Conservation (phyloP, 2,329 filamentous ascomycete genomes). For the Fusarium sp. region DNA sequence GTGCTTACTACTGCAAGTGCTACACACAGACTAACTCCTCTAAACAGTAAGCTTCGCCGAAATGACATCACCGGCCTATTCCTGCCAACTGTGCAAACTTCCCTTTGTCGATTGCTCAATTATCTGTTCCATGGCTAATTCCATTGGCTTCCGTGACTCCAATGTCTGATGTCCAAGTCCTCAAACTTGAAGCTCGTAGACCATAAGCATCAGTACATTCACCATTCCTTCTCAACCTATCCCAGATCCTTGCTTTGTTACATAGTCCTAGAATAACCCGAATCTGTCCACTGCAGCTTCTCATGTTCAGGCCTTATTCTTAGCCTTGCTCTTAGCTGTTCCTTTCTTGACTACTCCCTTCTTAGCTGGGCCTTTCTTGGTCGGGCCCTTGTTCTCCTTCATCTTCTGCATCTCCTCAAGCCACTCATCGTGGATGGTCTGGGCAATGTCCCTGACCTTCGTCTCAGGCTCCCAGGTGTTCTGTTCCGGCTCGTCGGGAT, state of each 20-base stretch:
- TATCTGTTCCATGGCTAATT: background rate
- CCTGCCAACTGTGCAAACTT: no score
- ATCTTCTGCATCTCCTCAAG: background rate
- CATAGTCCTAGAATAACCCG: background rate
- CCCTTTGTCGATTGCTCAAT: no score
- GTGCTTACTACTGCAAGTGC: no score
- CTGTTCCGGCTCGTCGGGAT: background rate
- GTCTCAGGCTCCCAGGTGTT: background rate
- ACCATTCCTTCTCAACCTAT: background rate
- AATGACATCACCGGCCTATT: no score
- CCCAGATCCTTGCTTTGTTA: background rate
- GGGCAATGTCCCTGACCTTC: background rate
- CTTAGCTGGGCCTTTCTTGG: no score
- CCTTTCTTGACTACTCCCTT: background rate
- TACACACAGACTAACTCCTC: no score
- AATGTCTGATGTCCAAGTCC: background rate
- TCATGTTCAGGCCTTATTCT: background rate
- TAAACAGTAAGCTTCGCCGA: no score
- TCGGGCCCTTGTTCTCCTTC: background rate
- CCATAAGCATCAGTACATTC: background rate
- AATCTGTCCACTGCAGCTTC: background rate
- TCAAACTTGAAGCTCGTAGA: background rate
- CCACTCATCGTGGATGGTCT: background rate
- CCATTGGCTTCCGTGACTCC: background rate
- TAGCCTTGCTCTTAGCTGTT: background rate